Conservation (phyloP, 352 stramenopile genomes). For the Phytophthora kernoviae region DNA sequence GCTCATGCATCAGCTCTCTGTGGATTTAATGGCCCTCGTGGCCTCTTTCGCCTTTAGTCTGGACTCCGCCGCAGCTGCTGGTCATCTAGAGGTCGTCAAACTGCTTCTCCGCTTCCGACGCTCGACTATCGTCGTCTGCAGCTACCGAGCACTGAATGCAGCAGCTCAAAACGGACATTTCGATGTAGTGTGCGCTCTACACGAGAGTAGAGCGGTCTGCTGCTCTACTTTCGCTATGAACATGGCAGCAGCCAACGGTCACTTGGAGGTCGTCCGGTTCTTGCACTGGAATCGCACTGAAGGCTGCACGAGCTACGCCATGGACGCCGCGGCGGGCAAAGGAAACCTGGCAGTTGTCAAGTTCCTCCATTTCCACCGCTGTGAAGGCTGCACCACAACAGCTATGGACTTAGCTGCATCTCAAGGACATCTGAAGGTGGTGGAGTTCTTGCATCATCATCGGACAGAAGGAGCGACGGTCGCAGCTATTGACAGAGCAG, state of each 20-base stretch:
- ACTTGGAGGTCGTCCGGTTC: slow-evolving; percentile 33
- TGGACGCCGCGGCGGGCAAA: slow-evolving; percentile 44
- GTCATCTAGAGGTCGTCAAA: slow-evolving; percentile 30
- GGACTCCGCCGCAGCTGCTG: slow-evolving; percentile 25
- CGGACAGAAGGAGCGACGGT: slow-evolving; percentile 39
- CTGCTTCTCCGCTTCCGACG: slow-evolving; percentile 19
- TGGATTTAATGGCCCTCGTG: slow-evolving; percentile 33
- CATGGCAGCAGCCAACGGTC: slow-evolving; percentile 36
- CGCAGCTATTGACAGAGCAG: slow-evolving; percentile 44
- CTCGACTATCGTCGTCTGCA: slow-evolving; percentile 10
- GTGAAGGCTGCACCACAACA: slow-evolving; percentile 36
- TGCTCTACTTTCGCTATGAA: slow-evolving; percentile 40
- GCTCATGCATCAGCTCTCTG: slow-evolving; percentile 10
- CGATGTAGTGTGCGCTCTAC: slow-evolving; percentile 21
- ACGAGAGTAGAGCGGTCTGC: slow-evolving; percentile 5
- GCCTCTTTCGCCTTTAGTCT: slow-evolving; percentile 39
- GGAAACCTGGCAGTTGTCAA: slow-evolving; percentile 38
- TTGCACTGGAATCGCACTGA: slow-evolving; percentile 39
- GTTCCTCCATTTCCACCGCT: slow-evolving; percentile 42
- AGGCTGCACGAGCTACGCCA: slow-evolving; percentile 43
- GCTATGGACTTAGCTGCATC: slow-evolving; percentile 41
- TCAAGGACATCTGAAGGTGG: slow-evolving; percentile 33
- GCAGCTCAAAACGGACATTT: slow-evolving; percentile 28
- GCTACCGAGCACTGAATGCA: slow-evolving; percentile 26
- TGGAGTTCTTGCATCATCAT: slow-evolving; percentile 43